Conservation (phyloP, 2,329 filamentous ascomycete species). For the Fusarium nelsonii region DNA sequence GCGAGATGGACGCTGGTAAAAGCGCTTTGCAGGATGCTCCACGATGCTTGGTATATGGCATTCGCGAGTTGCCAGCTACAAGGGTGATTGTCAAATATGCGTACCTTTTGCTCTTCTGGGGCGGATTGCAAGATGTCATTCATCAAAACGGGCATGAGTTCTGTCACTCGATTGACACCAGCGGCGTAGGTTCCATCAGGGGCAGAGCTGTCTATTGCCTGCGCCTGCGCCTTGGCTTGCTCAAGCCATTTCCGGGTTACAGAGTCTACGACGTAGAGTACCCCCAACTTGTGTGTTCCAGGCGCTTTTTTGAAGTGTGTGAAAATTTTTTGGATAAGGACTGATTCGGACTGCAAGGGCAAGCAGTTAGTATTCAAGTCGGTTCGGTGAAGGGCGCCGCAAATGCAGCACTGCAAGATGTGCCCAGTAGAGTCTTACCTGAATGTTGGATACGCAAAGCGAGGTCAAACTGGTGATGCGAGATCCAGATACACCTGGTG, state of each 20-base stretch:
- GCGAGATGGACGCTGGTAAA: conserved; percentile 18
- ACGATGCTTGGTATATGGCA: conserved; percentile 31
- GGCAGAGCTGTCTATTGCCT: conserved; percentile 82
- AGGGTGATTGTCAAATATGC: conserved; percentile 58
- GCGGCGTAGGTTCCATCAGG: conserved; percentile 94
- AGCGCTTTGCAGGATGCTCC: conserved; percentile 29
- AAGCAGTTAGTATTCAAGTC: conserved; percentile 34
- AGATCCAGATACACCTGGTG: conserved; percentile 92
- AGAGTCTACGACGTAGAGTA: conserved; percentile 99
- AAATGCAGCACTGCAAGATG: background rate
- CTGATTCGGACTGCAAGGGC: conserved; percentile 82
- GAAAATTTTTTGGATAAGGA: conserved; percentile 95
- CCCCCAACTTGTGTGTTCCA: conserved; percentile 95
- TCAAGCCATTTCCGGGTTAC: conserved; percentile 99
- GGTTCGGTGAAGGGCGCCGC: background rate
- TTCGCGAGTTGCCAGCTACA: conserved; percentile 41
- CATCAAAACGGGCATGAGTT: conserved; percentile 93
- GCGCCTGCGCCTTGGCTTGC: conserved; percentile 87
- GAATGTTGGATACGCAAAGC: conserved; percentile 88
- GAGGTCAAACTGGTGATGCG: conserved; percentile 89
- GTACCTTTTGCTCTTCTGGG: conserved; percentile 96
- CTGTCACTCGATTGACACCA: conserved; percentile 95
- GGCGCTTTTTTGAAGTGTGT: conserved; percentile 97
- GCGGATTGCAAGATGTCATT: conserved; percentile 91
- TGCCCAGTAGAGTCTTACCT: conserved; percentile 69